phyloP scores from a whole-genome alignment of 2,329 filamentous ascomycete species.

The Pestalotiopsis sp. region DNA sequence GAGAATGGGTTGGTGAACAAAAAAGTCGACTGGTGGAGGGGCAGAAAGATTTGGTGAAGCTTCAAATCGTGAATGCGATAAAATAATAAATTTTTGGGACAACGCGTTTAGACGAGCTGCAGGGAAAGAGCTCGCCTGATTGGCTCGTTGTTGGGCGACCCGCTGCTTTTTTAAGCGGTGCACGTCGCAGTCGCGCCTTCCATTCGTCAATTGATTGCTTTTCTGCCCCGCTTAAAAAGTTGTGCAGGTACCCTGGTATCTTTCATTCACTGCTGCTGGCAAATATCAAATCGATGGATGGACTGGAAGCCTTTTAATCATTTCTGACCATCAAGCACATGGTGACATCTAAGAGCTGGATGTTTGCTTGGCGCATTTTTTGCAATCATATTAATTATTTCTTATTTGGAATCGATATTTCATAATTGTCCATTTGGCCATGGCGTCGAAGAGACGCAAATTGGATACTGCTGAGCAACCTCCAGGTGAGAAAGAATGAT shows the following conservation, averaged over 20 bases:
- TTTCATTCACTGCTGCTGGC: not conserved
- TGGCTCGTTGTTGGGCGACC: not conserved
- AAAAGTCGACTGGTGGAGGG: not conserved
- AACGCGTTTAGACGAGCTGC: not conserved
- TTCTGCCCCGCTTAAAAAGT: not conserved
- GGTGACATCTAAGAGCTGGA: not conserved
- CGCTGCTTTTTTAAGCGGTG: not conserved
- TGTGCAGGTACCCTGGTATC: not conserved
- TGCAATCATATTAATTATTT: not conserved
- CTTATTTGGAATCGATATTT: not conserved
- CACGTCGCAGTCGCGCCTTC: not conserved
- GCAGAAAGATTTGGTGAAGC: not conserved
- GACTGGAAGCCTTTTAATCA: not conserved
- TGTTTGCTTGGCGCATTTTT: not conserved
- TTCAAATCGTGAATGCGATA: slow-evolving; percentile 1
- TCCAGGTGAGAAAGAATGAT: slow-evolving; percentile 33
- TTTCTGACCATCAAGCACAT: no score
- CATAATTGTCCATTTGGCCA: slow-evolving; percentile 13
- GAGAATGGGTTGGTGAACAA: not conserved
- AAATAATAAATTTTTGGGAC: slow-evolving; percentile 16
- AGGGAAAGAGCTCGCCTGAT: not conserved
- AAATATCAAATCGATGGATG: not conserved
- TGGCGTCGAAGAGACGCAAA: slow-evolving; percentile 45
- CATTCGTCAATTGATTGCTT: not conserved
- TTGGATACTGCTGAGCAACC: slow-evolving; percentile 36